Evolutionary conservation across 2,329 filamentous ascomycete species (phyloP).

Genomic region (Gaeumannomyces sp.): DNA sequence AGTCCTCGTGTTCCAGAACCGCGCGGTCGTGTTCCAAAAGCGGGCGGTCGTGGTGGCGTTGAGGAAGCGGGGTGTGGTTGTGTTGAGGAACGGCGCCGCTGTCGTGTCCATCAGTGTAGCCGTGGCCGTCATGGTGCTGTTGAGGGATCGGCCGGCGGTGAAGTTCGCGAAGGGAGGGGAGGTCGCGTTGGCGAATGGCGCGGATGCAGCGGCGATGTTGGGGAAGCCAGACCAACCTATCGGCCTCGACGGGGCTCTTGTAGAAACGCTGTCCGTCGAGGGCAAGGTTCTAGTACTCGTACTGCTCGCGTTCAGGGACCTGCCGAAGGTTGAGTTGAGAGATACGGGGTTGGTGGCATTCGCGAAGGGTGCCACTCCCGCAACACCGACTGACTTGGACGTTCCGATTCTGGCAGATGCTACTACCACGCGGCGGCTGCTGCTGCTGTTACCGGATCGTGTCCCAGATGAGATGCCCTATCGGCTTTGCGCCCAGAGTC

Average conservation of each 20-base stretch:
- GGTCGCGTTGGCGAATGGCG: not conserved
- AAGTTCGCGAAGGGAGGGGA: not conserved
- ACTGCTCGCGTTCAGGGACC: not conserved
- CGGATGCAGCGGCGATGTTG: not conserved
- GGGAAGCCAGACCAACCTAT: not conserved
- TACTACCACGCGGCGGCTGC: not conserved
- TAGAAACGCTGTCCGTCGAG: not conserved
- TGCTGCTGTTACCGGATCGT: not conserved
- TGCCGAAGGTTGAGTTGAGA: not conserved
- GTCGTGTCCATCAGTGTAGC: not conserved
- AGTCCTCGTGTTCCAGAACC: constrained; percentile 8
- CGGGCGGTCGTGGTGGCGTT: constrained; percentile 4
- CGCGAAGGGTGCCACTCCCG: not conserved
- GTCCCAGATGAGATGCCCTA: too few species aligned
- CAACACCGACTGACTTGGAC: not conserved
- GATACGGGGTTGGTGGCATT: not conserved
- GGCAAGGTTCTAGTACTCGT: not conserved
- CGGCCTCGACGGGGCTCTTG: not conserved
- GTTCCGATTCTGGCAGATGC: not conserved
- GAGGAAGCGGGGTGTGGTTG: not conserved
- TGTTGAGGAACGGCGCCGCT: constrained; percentile 3
- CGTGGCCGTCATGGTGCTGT: not conserved
- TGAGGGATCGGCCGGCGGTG: not conserved
- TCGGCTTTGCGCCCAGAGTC: not conserved
- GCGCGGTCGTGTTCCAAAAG: constrained; percentile 8